phyloP scores from a whole-genome alignment of 768 basidiomycete genomes.

The Solioccasus polychromus region DNA sequence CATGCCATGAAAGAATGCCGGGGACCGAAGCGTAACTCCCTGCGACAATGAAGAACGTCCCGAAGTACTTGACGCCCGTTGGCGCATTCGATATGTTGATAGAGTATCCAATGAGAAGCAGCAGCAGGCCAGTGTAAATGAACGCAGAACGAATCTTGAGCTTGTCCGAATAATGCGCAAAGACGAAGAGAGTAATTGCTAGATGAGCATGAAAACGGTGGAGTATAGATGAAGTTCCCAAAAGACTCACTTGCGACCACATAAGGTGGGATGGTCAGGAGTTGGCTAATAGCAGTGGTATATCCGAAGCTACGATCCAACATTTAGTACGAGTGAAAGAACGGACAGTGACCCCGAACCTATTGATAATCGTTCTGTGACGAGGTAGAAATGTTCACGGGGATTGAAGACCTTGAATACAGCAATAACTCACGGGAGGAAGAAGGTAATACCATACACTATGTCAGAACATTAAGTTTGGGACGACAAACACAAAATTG shows the following conservation, averaged over 20 bases:
- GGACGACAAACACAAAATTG: background rate
- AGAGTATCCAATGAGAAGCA: conserved; percentile 55
- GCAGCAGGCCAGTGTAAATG: conserved; percentile 47
- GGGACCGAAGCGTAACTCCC: conserved; percentile 58
- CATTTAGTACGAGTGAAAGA: conserved; percentile 3
- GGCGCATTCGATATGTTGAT: conserved; percentile 60
- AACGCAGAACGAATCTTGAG: conserved; percentile 54
- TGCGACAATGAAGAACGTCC: conserved; percentile 63
- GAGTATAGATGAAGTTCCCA: background rate
- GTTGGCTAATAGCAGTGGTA: conserved; percentile 51
- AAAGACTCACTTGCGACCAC: conserved; percentile 54
- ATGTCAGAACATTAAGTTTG: conserved; percentile 3
- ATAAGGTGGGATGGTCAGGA: conserved; percentile 70
- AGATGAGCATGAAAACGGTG: background rate
- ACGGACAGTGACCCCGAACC: conserved; percentile 24
- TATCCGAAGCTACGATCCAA: conserved; percentile 51
- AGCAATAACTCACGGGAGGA: conserved; percentile 54
- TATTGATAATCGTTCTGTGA: conserved; percentile 61
- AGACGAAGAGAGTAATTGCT: conserved; percentile 53
- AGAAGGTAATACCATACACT: conserved; percentile 72
- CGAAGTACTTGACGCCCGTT: conserved; percentile 64
- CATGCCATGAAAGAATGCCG: conserved; percentile 58
- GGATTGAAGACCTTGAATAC: background rate
- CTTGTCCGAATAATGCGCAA: conserved; percentile 59
- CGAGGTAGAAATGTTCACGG: background rate